A percentile compares a stretch with the other conserved stretches of the same genome.
These are phyloP conservation scores for Colletotrichum tropicale DNA, from an alignment of 2,329 filamentous ascomycete genomes.

Conservation along the genomic window DNA sequence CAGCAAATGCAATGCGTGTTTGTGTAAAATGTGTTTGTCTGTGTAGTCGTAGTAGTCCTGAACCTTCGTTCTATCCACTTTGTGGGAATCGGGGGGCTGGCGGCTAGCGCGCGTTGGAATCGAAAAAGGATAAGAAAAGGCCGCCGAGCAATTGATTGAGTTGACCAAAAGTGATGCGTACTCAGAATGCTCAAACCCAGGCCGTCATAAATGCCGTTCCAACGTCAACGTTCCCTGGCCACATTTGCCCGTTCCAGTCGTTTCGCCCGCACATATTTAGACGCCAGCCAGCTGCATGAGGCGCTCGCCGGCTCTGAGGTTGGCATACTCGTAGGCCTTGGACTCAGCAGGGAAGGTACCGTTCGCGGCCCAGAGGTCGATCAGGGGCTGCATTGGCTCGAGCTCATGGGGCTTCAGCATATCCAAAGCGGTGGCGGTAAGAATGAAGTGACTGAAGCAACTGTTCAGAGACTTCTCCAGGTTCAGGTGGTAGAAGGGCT, in stretches of 20 bases:
- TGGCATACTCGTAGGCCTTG: conserved; percentile 70
- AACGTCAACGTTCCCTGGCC: not conserved
- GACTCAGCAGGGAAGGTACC: conserved; percentile 83
- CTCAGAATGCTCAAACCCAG: not conserved
- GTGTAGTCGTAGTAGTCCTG: not conserved
- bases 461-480: conserved; percentile 83
- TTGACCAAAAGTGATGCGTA: not conserved
- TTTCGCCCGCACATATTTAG: not conserved
- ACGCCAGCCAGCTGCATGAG: conserved; percentile 54
- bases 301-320: conserved; percentile 63
- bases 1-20: conserved; percentile 19
- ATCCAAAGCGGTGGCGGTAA: conserved; percentile 79
- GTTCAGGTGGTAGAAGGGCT: conserved; percentile 84
- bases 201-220: not conserved
- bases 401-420: conserved; percentile 89
- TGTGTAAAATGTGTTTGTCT: not conserved
- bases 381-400: conserved; percentile 93
- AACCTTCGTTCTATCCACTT: not conserved
- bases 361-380: conserved; percentile 90
- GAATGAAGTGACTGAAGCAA: conserved; percentile 84
- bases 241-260: not conserved
- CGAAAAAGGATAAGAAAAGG: not conserved
- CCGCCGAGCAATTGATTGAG: not conserved
- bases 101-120: not conserved
- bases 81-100: not conserved